Conservation (phyloP, 2,329 filamentous ascomycete species). For the Stachybotrys chlorohalonatus region DNA sequence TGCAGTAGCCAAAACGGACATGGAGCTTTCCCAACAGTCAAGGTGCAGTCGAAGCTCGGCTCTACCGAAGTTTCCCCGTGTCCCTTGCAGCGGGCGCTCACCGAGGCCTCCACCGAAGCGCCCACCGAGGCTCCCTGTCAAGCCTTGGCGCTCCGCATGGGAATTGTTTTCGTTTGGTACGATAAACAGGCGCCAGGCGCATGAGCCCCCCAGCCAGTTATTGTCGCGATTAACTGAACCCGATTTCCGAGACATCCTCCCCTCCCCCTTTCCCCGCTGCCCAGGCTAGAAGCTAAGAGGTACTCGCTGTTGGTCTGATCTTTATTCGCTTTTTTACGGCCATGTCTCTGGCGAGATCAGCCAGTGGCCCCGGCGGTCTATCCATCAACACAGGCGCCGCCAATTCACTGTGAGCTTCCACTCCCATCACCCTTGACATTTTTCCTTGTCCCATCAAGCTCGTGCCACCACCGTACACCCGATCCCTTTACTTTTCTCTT, state of each 20-base stretch:
- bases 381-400: conserved; percentile 56
- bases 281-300: too few species aligned
- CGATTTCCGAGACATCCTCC: background rate
- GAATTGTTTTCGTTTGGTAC: background rate
- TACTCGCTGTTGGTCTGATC: background rate
- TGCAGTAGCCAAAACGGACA: too few species aligned
- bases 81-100: background rate
- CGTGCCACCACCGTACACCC: background rate
- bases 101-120: background rate
- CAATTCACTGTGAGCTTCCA: conserved; percentile 32
- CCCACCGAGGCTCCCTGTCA: background rate
- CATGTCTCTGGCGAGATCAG: conserved; percentile 47
- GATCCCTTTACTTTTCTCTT: background rate
- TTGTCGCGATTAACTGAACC: background rate
- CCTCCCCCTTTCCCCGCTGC: too few species aligned
- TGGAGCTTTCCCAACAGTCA: background rate
- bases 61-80: conserved; percentile 13
- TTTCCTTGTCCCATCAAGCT: background rate
- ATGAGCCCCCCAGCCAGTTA: background rate
- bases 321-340: background rate
- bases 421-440: conserved; percentile 4
- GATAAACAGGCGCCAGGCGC: background rate
- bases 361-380: conserved; percentile 50
- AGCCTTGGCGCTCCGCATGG: background rate
- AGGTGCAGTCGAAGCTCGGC: background rate